Percentiles rank a stretch among this genome's conserved stretches.
Conservation (phyloP, 2,329 filamentous ascomycete genomes). For the Bipolaris sorokiniana region DNA sequence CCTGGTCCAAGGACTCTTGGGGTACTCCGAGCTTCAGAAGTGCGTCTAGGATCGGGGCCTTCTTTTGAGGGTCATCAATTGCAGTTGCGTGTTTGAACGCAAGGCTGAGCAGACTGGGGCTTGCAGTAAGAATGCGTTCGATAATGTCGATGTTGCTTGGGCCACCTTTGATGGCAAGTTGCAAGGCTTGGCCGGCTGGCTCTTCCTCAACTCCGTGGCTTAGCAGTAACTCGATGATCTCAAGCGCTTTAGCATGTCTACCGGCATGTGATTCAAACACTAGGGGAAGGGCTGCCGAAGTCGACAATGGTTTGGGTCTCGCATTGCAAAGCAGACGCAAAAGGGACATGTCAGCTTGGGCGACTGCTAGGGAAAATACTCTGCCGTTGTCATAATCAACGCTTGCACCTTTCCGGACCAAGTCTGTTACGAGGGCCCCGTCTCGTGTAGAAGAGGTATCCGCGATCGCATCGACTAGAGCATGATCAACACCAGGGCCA, state of each 20-base stretch:
- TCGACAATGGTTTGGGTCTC: conserved; percentile 26
- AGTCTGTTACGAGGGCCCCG: conserved; percentile 32
- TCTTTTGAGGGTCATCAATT: conserved; percentile 30
- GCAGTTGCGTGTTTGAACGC: conserved; percentile 38
- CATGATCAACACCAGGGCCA: conserved; percentile 38
- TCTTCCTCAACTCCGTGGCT: conserved; percentile 32
- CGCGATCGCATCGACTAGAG: conserved; percentile 36
- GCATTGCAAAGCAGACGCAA: conserved; percentile 36
- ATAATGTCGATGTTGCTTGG: conserved; percentile 42
- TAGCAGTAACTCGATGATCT: conserved; percentile 39
- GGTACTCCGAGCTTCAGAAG: conserved; percentile 37
- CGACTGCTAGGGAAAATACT: conserved; percentile 32
- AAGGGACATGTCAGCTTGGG: conserved; percentile 36
- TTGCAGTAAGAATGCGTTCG: conserved; percentile 32
- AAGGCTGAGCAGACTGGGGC: conserved; percentile 29
- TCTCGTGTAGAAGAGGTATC: conserved; percentile 36
- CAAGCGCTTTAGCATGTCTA: conserved; percentile 30
- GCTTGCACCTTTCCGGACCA: conserved; percentile 33
- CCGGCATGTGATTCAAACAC: conserved; percentile 33
- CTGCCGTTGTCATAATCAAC: conserved; percentile 36
- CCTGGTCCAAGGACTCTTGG: conserved; percentile 39
- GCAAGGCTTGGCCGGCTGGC: conserved; percentile 29
- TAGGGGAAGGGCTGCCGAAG: conserved; percentile 38
- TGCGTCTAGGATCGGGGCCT: conserved; percentile 33
- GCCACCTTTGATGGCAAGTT: conserved; percentile 39